Conservation (phyloP, 306 rosid species). For the peach (Prunus persica) region DNA sequence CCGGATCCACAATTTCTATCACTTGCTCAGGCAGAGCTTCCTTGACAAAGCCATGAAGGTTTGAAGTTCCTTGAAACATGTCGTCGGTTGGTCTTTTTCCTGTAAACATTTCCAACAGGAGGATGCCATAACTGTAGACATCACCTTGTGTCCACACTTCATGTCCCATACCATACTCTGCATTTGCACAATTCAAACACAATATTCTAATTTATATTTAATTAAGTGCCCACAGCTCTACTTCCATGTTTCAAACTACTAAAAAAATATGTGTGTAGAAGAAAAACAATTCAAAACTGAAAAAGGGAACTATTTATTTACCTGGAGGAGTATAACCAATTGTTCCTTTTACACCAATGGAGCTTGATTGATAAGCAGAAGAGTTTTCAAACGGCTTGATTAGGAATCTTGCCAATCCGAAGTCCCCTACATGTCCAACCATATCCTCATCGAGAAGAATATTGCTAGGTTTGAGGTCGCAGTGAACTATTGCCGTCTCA, state of each 20-base stretch:
- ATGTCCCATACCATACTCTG: slow-evolving; percentile 31
- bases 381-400: too few relatives aligned
- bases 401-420: too few relatives aligned
- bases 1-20: neutral
- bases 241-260: slow-evolving; percentile 24
- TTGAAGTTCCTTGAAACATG: too few relatives aligned
- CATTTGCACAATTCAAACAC: neutral
- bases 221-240: too few relatives aligned
- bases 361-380: too few relatives aligned
- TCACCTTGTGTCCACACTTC: slow-evolving; percentile 27
- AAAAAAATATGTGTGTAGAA: neutral
- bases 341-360: too few relatives aligned
- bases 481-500: slow-evolving; percentile 33
- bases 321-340: too few relatives aligned
- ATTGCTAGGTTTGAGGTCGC: slow-evolving; percentile 37
- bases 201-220: too few relatives aligned
- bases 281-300: too few relatives aligned
- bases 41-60: too few relatives aligned
- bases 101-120: slow-evolving; percentile 11
- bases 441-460: slow-evolving; percentile 30
- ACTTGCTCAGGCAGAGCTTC: neutral
- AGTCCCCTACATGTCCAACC: slow-evolving; percentile 20
- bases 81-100: too few relatives aligned
- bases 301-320: too few relatives aligned
- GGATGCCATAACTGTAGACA: slow-evolving; percentile 30